A percentile compares a stretch with the other conserved stretches of the same genome.
These are phyloP conservation scores for Mycogone perniciosa DNA, from an alignment of 2,329 filamentous ascomycete genomes.

Conservation along the genomic window DNA sequence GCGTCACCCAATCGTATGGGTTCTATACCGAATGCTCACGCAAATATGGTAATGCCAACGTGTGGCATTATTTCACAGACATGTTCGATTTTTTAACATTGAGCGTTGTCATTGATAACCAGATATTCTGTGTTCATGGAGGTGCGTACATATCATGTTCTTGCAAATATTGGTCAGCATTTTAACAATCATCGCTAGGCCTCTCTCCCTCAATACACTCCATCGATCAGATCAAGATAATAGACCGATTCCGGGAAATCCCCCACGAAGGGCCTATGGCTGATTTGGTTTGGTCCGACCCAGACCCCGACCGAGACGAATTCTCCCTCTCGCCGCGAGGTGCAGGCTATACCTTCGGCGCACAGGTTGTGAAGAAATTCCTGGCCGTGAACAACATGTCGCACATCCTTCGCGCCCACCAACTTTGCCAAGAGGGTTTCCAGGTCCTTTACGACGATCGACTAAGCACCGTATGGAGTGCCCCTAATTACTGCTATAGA, in stretches of 20 bases:
- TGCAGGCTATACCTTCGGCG: slow-evolving; percentile 94
- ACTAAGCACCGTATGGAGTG: slow-evolving; percentile 95
- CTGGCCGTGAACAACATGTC: slow-evolving; percentile 96
- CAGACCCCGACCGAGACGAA: slow-evolving; percentile 93
- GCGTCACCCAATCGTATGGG: slow-evolving; percentile 96
- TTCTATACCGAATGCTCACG: slow-evolving; percentile 98
- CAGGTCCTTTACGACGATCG: slow-evolving; percentile 94
- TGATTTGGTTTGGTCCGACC: slow-evolving; percentile 98
- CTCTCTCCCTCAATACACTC: slow-evolving; percentile 89
- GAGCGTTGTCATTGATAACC: slow-evolving; percentile 95
- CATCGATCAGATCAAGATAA: slow-evolving; percentile 99
- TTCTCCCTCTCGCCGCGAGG: slow-evolving; percentile 91
- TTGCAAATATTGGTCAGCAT: neutral
- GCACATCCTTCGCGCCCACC: slow-evolving; percentile 95
- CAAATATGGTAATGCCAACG: slow-evolving; percentile 97
- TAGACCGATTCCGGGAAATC: slow-evolving; percentile 96
- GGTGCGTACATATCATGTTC: slow-evolving; percentile 39
- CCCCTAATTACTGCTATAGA: slow-evolving; percentile 90
- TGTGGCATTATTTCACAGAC: slow-evolving; percentile 99
- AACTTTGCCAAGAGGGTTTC: slow-evolving; percentile 96
- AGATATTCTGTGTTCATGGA: slow-evolving; percentile 98
- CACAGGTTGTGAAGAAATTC: slow-evolving; percentile 97
- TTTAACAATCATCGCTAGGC: slow-evolving; percentile 36
- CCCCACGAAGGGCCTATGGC: slow-evolving; percentile 99
- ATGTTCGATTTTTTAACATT: slow-evolving; percentile 99